phyloP scores from a whole-genome alignment of 176 grass and related monocot genomes.

The Guadua angustifolia region DNA sequence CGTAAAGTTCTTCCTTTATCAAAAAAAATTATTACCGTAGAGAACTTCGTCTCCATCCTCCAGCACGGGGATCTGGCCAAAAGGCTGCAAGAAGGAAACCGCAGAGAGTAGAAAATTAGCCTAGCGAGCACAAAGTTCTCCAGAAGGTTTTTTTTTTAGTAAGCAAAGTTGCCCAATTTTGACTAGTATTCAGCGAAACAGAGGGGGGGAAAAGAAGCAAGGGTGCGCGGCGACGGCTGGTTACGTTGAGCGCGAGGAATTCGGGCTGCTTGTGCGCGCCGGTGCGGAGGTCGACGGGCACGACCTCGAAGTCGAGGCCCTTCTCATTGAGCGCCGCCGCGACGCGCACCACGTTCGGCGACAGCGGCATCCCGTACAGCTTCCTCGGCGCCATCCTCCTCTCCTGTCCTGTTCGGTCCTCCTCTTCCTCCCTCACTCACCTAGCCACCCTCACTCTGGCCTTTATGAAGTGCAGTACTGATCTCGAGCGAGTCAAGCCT shows the following conservation, averaged over 20 bases:
- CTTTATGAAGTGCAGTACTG: neutral
- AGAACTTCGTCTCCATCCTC: constrained; percentile 70
- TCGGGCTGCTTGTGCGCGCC: constrained; percentile 78
- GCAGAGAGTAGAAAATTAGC: neutral
- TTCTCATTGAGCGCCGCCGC: constrained; percentile 71
- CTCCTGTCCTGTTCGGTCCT: neutral
- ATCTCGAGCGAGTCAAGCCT: neutral
- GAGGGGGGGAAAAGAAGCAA: neutral
- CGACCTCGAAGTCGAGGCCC: constrained; percentile 70
- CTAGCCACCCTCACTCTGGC: no score
- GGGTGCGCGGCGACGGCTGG: neutral
- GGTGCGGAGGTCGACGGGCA: constrained; percentile 73
- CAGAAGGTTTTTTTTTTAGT: neutral
- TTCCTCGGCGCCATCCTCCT: constrained; percentile 56
- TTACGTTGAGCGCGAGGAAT: constrained; percentile 84
- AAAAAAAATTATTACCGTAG: constrained; percentile 63
- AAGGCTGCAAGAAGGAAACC: constrained; percentile 61
- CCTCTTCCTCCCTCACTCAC: no score
- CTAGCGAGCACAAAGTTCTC: neutral
- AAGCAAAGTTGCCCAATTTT: neutral
- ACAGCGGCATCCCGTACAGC: constrained; percentile 52
- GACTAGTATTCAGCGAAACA: no score
- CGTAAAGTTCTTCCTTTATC: no score
- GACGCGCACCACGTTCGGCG: constrained; percentile 36
- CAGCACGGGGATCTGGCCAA: constrained; percentile 81